A percentile compares a stretch with the other conserved stretches of the same genome.
Evolutionary conservation across 2,329 filamentous ascomycete species (phyloP).

Genomic region (Verticillium nubilum): DNA sequence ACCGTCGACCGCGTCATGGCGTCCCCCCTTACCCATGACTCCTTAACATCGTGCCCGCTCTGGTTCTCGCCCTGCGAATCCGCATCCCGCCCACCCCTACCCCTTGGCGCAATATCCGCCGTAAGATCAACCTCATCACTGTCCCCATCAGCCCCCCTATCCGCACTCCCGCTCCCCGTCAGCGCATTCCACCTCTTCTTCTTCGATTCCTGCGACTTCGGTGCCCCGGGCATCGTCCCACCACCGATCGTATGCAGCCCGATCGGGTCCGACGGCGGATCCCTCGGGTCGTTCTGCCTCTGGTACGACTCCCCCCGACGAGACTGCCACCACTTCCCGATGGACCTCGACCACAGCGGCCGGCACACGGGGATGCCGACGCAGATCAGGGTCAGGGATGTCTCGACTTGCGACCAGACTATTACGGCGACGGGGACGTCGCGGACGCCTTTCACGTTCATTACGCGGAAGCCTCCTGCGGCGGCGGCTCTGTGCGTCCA

Average conservation of each 20-base stretch:
- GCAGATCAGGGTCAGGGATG: slow-evolving; percentile 14
- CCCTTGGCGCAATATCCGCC: not conserved
- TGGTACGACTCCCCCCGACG: not conserved
- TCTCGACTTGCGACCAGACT: slow-evolving; percentile 14
- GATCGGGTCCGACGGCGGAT: not conserved
- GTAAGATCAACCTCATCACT: slow-evolving; percentile 1
- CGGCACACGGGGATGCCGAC: slow-evolving; percentile 15
- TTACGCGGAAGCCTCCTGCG: slow-evolving; percentile 1
- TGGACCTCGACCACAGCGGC: slow-evolving; percentile 6
- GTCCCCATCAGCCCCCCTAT: not conserved
- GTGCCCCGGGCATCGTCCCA: not conserved
- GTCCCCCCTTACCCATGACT: not conserved
- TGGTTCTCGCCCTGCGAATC: not conserved
- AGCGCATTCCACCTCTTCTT: not conserved
- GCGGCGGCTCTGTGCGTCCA: not conserved
- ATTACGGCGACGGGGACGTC: slow-evolving; percentile 13
- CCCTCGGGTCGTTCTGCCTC: not conserved
- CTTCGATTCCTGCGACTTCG: not conserved
- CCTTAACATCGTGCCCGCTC: not conserved
- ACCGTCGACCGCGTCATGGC: not conserved
- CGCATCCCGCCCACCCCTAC: too few species aligned
- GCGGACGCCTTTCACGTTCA: slow-evolving; percentile 5
- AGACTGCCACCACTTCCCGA: slow-evolving; percentile 4
- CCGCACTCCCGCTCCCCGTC: not conserved
- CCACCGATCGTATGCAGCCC: not conserved